Evolutionary conservation across 2,329 filamentous ascomycete species (phyloP).

Genomic region (Ophiostoma perfectum): DNA sequence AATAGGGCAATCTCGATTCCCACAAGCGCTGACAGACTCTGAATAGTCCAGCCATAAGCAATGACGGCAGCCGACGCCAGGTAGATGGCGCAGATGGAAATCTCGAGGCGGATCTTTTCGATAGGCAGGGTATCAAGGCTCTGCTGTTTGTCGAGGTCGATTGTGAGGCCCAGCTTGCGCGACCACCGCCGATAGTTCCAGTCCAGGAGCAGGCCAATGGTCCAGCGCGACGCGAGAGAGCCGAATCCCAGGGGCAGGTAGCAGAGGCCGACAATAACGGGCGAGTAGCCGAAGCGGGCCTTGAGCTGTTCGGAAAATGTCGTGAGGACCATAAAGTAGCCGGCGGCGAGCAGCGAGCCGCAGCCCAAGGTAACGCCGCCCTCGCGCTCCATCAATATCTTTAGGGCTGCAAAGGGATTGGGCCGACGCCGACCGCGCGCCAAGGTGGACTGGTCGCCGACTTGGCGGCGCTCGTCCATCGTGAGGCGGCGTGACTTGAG

Average conservation of each 20-base stretch:
- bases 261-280: conserved; percentile 49
- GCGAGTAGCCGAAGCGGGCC: conserved; percentile 50
- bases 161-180: conserved; percentile 27
- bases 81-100: conserved; percentile 48
- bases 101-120: conserved; percentile 46
- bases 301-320: conserved; percentile 42
- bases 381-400: conserved; percentile 77
- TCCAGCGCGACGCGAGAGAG: conserved; percentile 42
- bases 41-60: background rate
- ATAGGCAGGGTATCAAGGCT: conserved; percentile 48
- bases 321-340: conserved; percentile 45
- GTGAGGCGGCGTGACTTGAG: conserved; percentile 17
- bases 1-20: conserved; percentile 45
- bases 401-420: conserved; percentile 80
- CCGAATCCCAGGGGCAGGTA: conserved; percentile 48
- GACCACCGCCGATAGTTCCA: conserved; percentile 61
- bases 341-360: conserved; percentile 43
- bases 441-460: conserved; percentile 20
- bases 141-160: conserved; percentile 49
- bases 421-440: conserved; percentile 25
- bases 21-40: conserved; percentile 39
- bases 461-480: background rate
- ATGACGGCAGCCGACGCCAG: conserved; percentile 39
- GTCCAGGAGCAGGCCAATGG: conserved; percentile 55
- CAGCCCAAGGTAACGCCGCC: conserved; percentile 49